phyloP scores from a whole-genome alignment of 2,329 filamentous ascomycete species.

The Calonectria leucothoes region DNA sequence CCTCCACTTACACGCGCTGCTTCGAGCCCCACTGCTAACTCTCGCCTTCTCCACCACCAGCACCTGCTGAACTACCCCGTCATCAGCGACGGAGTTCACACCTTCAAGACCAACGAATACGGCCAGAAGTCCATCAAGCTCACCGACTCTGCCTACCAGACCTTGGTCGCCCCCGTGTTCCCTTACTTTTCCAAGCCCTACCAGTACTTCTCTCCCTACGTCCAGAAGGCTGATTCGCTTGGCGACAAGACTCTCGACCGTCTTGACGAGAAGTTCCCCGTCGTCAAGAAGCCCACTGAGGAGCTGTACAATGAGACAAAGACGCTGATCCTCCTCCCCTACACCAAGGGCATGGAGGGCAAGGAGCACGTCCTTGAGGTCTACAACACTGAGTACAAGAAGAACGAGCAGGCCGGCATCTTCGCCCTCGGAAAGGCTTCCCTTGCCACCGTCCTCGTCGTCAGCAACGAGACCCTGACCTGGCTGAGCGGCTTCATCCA shows the following conservation, averaged over 20 bases:
- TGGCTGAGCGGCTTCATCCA: slow-evolving; percentile 71
- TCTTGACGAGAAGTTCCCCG: slow-evolving; percentile 78
- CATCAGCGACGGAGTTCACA: slow-evolving; percentile 80
- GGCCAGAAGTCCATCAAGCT: slow-evolving; percentile 86
- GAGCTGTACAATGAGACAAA: slow-evolving; percentile 76
- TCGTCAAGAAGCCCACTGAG: slow-evolving; percentile 79
- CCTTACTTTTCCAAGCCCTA: slow-evolving; percentile 80
- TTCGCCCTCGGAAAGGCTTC: slow-evolving; percentile 78
- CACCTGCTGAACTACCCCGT: slow-evolving; percentile 88
- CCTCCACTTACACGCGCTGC: background rate
- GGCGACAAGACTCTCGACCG: slow-evolving; percentile 77
- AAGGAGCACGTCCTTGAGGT: slow-evolving; percentile 70
- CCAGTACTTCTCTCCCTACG: slow-evolving; percentile 85
- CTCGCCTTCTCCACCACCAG: slow-evolving; percentile 57
- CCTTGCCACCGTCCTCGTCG: slow-evolving; percentile 73
- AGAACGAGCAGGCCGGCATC: slow-evolving; percentile 71
- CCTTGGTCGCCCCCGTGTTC: slow-evolving; percentile 80
- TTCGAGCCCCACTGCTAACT: background rate
- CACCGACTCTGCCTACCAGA: slow-evolving; percentile 79
- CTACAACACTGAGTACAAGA: slow-evolving; percentile 71
- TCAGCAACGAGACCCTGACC: slow-evolving; percentile 72
- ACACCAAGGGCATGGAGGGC: slow-evolving; percentile 70
- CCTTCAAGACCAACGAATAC: slow-evolving; percentile 84
- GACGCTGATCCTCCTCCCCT: slow-evolving; percentile 70
- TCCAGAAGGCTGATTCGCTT: slow-evolving; percentile 82